A percentile compares a stretch with the other conserved stretches of the same genome.
These are phyloP conservation scores for Chalciporus sphaerocephalus DNA, from an alignment of 768 basidiomycete genomes.

Conservation along the genomic window DNA sequence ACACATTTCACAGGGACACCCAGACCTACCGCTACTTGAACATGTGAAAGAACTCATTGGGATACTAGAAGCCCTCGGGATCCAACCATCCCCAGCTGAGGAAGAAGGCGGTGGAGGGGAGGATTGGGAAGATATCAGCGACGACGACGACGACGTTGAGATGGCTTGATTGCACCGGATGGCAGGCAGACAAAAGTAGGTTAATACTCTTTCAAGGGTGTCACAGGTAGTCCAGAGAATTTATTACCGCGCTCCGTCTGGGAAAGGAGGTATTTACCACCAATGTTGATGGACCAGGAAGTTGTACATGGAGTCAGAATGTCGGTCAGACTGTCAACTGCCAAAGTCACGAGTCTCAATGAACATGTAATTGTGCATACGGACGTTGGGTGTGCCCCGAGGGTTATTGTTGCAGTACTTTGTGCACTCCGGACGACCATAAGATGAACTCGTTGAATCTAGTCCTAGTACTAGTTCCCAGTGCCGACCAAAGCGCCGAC, in stretches of 20 bases:
- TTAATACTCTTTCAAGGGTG: neutral
- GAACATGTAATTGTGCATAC: no score
- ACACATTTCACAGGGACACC: slow-evolving; percentile 65
- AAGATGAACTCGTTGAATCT: no score
- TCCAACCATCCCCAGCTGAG: slow-evolving; percentile 55
- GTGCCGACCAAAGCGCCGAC: neutral
- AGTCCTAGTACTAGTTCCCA: no score
- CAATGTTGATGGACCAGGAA: no score
- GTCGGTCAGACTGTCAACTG: no score
- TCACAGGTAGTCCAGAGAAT: neutral
- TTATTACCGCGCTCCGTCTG: neutral
- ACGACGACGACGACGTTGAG: slow-evolving; percentile 50
- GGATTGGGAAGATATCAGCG: slow-evolving; percentile 63
- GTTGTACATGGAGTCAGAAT: no score
- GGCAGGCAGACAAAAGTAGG: slow-evolving; percentile 8
- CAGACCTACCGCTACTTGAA: slow-evolving; percentile 69
- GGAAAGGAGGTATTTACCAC: neutral
- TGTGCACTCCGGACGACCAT: no score
- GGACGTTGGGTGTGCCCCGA: no score
- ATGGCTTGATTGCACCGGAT: slow-evolving; percentile 38
- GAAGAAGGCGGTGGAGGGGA: slow-evolving; percentile 42
- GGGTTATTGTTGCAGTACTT: no score
- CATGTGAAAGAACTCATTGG: slow-evolving; percentile 72
- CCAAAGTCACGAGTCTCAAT: no score
- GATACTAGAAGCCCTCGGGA: slow-evolving; percentile 62